Base-by-base conservation (phyloP, 257 asterid species). In the Marsdenia floribunda region DNA sequence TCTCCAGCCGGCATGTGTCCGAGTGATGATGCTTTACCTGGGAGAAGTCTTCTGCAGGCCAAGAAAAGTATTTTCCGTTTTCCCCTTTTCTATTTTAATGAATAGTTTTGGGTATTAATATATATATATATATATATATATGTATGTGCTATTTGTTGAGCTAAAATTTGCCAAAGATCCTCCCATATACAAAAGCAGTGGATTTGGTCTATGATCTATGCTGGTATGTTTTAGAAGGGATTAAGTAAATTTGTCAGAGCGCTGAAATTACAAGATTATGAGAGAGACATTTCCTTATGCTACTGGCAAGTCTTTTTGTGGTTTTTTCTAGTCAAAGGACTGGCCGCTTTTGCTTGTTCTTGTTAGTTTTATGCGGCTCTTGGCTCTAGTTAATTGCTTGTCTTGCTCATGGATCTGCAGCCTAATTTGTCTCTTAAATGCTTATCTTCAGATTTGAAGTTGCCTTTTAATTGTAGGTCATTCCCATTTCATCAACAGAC, bases 11-110 rank as follows among this genome's bases (percentile, higher is more conserved):
- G 78, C 70, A 29, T 90, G 42, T 86, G 86, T 82, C 85, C 83
- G 68, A n/a, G n/a, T n/a, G 77, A 85, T 74, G 74, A 84, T 33
- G 80, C 72, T 80, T 80, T 82, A 61, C 47, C 83, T 35, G 92
- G 88, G 79, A 87, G 96, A 75, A 90, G 86, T 83, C 88, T 91
- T 35, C 93, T 91, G 74, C 96, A 88, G 77, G 83, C 86, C 79
- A 88, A 77, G 88, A 87, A 81, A 85, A 73, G 97, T 91, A 87
- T 9, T 79, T 47, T 77, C 60, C 78, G 73, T 53, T 73, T 79
- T 63, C 18, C 2, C 44, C 19, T 55, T 46, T 2, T 4, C 57
- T 71, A 67, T 26, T 52, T 52, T 52, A 3, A 52, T 11, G 5
- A 49, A 11, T 13, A 13, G 18, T 52, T 16, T 14, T 3, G 21